These are phyloP conservation scores for Globisporangium ultimum DNA, from an alignment of 352 stramenopile genomes.

Conservation along the genomic window DNA sequence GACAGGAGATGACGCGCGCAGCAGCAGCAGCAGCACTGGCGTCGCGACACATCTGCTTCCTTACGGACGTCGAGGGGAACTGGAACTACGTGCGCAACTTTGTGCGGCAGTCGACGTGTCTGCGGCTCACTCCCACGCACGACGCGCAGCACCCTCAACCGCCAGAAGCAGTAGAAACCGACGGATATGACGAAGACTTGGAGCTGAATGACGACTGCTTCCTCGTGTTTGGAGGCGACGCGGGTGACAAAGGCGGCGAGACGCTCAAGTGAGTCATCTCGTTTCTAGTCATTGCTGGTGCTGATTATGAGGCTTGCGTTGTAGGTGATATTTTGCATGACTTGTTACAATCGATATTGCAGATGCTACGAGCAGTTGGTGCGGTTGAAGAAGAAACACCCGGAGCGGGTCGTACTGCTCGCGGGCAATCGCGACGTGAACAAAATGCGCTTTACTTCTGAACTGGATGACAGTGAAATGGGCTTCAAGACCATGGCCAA, in stretches of 20 bases:
- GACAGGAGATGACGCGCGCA: neutral
- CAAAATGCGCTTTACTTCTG: constrained; percentile 88
- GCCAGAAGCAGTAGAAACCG: constrained; percentile 8
- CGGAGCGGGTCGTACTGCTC: constrained; percentile 87
- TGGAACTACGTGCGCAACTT: constrained; percentile 75
- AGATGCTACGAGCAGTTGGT: constrained; percentile 84
- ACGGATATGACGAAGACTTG: constrained; percentile 29
- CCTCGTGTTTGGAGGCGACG: constrained; percentile 90
- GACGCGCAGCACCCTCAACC: neutral
- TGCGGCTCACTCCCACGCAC: constrained; percentile 28
- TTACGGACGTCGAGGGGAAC: constrained; percentile 82
- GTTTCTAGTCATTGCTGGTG: neutral
- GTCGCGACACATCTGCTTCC: constrained; percentile 53
- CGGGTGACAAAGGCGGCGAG: constrained; percentile 87
- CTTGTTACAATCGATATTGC: neutral
- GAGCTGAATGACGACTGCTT: constrained; percentile 66
- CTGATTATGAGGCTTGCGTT: neutral
- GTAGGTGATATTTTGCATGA: no score
- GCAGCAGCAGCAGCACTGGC: constrained; percentile 5
- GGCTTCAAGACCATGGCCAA: constrained; percentile 51
- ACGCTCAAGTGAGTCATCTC: constrained; percentile 58
- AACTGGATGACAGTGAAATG: constrained; percentile 77
- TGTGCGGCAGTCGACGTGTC: constrained; percentile 53
- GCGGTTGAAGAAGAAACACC: constrained; percentile 82
- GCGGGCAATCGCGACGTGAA: constrained; percentile 94